Evolutionary conservation across 2,329 filamentous ascomycete species (phyloP).

Genomic region (Torrubiella hemipterigena): DNA sequence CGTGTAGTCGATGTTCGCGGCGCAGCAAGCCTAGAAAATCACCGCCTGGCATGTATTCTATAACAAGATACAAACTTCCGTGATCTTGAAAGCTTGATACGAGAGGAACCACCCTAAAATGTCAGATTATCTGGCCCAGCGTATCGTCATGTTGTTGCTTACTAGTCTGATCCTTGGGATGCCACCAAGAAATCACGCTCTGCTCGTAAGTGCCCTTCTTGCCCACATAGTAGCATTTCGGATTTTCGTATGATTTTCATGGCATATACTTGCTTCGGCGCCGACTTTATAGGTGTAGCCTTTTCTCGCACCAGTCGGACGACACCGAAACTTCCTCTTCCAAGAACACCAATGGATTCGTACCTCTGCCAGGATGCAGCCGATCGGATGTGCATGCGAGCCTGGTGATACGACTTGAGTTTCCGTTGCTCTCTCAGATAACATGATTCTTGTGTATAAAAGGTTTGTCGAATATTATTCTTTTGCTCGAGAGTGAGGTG

Average conservation of each 20-base stretch:
- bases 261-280: slow-evolving; percentile 56
- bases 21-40: slow-evolving; percentile 85
- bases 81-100: slow-evolving; percentile 82
- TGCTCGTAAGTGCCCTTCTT: slow-evolving; percentile 84
- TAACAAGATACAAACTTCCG: slow-evolving; percentile 77
- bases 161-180: slow-evolving; percentile 77
- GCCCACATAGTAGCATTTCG: slow-evolving; percentile 79
- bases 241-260: slow-evolving; percentile 98
- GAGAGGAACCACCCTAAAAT: slow-evolving; percentile 65
- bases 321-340: slow-evolving; percentile 90
- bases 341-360: slow-evolving; percentile 69
- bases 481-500: slow-evolving; percentile 44
- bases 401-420: slow-evolving; percentile 48
- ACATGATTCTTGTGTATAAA: slow-evolving; percentile 56
- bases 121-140: neutral
- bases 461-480: slow-evolving; percentile 41
- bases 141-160: slow-evolving; percentile 10
- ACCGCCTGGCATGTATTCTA: slow-evolving; percentile 97
- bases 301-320: slow-evolving; percentile 74
- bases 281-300: slow-evolving; percentile 14
- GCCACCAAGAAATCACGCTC: slow-evolving; percentile 87
- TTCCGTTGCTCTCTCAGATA: slow-evolving; percentile 63
- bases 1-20: slow-evolving; percentile 70
- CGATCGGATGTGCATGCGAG: slow-evolving; percentile 5
- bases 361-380: slow-evolving; percentile 34